Conservation (phyloP, 306 rosid genomes). For the Quercus rubra region DNA sequence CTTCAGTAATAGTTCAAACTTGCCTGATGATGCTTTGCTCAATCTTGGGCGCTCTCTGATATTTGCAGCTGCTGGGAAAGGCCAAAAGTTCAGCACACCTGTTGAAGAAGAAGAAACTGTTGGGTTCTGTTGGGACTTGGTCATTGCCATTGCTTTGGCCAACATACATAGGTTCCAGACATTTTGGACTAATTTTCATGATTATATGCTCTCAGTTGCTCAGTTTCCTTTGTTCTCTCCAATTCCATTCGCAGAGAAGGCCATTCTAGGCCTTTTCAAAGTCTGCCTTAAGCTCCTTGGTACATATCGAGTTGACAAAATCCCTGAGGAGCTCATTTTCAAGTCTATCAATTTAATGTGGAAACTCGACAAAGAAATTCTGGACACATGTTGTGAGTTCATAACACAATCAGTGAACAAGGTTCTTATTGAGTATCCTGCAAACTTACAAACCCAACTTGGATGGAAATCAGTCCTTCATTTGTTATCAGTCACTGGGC, state of each 20-base stretch:
- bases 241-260: constrained; percentile 81
- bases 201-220: constrained; percentile 60
- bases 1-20: constrained; percentile 56
- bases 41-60: constrained; percentile 74
- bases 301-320: constrained; percentile 44
- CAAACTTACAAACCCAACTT: constrained; percentile 62
- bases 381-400: constrained; percentile 60
- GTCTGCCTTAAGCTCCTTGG: constrained; percentile 59
- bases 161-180: constrained; percentile 57
- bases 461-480: constrained; percentile 88
- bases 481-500: constrained; percentile 63
- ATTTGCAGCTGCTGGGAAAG: constrained; percentile 89
- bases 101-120: constrained; percentile 92
- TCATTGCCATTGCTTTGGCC: constrained; percentile 49
- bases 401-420: constrained; percentile 54
- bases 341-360: constrained; percentile 86
- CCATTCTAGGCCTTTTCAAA: constrained; percentile 56
- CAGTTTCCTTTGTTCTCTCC: constrained; percentile 89
- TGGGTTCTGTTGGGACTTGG: constrained; percentile 90
- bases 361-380: constrained; percentile 86
- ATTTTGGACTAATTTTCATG: constrained; percentile 78
- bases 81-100: constrained; percentile 87
- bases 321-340: constrained; percentile 73
- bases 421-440: constrained; percentile 56
- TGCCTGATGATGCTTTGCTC: constrained; percentile 61